phyloP scores from a whole-genome alignment of 257 asterid genomes.

The Eucommia ulmoides region DNA sequence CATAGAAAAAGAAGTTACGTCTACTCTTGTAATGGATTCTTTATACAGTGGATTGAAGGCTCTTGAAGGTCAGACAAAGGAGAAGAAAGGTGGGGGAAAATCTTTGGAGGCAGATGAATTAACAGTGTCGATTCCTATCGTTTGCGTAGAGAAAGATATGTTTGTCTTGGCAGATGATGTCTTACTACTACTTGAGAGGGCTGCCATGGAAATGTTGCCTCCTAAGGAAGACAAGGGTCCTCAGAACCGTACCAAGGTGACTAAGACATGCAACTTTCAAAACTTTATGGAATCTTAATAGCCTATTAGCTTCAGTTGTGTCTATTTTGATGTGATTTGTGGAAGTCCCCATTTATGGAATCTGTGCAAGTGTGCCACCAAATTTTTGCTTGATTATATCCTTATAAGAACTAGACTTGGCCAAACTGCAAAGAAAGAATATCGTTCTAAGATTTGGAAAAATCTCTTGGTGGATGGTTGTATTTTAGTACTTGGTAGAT shows the following conservation, averaged over 20 bases:
- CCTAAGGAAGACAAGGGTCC: conserved; percentile 96
- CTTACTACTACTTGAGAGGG: conserved; percentile 71
- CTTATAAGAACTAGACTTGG: too few species aligned
- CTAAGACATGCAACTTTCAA: not conserved
- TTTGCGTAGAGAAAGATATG: conserved; percentile 53
- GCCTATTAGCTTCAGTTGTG: not conserved
- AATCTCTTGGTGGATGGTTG: too few species aligned
- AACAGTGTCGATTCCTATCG: conserved; percentile 50
- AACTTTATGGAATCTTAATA: too few species aligned
- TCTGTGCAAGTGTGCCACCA: not conserved
- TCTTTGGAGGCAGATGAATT: conserved; percentile 38
- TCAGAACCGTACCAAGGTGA: conserved; percentile 86
- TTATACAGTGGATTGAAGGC: conserved; percentile 87
- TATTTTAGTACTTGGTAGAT: too few species aligned
- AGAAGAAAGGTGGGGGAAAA: conserved; percentile 52
- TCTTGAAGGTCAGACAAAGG: conserved; percentile 65
- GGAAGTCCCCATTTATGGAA: not conserved
- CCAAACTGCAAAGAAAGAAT: not conserved
- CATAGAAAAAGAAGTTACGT: conserved; percentile 89
- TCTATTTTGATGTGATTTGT: not conserved
- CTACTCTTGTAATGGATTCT: conserved; percentile 95
- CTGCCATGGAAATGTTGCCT: conserved; percentile 80
- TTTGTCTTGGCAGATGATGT: conserved; percentile 84
- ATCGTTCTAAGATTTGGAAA: too few species aligned
- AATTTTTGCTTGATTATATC: not conserved